Evolutionary conservation across 2,329 filamentous ascomycete species (phyloP).

Genomic region (Colletotrichum trifolii): DNA sequence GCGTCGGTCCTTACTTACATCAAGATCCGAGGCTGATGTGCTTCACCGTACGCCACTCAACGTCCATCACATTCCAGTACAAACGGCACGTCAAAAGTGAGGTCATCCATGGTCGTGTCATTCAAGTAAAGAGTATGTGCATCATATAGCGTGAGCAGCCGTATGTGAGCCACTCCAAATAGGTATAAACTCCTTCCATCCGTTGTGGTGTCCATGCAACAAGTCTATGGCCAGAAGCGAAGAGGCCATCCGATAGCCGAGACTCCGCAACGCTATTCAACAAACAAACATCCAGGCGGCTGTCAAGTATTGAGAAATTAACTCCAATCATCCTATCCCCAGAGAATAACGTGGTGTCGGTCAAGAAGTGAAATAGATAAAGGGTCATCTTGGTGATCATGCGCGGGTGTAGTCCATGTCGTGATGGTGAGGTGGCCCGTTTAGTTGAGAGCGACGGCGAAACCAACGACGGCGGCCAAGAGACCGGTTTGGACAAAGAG

Average conservation of each 20-base stretch:
- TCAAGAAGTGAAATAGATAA: constrained; percentile 35
- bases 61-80: constrained; percentile 17
- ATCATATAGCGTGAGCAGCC: constrained; percentile 28
- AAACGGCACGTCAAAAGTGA: constrained; percentile 8
- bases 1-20: background rate
- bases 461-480: constrained; percentile 52
- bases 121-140: constrained; percentile 35
- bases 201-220: constrained; percentile 15
- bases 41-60: background rate
- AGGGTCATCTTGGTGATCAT: constrained; percentile 17
- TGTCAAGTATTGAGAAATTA: constrained; percentile 23
- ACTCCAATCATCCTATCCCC: constrained; percentile 43
- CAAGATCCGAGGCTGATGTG: background rate
- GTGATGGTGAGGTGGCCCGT: constrained; percentile 42
- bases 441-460: constrained; percentile 49
- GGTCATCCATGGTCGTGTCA: constrained; percentile 34
- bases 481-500: constrained; percentile 54
- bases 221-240: constrained; percentile 33
- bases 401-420: no score
- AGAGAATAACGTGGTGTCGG: constrained; percentile 39
- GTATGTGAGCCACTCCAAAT: constrained; percentile 26
- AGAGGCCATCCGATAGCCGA: constrained; percentile 35
- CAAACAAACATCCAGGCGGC: constrained; percentile 9
- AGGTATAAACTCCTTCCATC: constrained; percentile 32
- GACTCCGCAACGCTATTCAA: constrained; percentile 24